Percentiles rank a stretch among this genome's conserved stretches.
phyloP scores from a whole-genome alignment of 2,329 filamentous ascomycete genomes.

The Paraphaeosphaeria minitans region DNA sequence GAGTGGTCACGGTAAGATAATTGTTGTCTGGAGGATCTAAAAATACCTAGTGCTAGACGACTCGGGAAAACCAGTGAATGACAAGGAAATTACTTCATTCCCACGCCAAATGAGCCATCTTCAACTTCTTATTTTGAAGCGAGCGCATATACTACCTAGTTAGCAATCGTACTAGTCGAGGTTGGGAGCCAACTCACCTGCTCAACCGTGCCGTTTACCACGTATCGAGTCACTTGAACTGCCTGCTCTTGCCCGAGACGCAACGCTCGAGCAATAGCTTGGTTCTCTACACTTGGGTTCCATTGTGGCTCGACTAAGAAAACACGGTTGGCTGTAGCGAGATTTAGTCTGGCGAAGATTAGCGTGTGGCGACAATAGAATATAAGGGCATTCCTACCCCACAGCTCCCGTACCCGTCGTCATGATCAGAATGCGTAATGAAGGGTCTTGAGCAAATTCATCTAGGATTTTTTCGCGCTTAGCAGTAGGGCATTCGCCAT shows the following conservation, averaged over 20 bases:
- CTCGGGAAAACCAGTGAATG: background rate
- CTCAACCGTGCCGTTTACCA: slow-evolving; percentile 52
- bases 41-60: background rate
- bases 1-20: background rate
- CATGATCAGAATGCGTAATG: slow-evolving; percentile 55
- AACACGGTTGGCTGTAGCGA: slow-evolving; percentile 55
- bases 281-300: slow-evolving; percentile 60
- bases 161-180: background rate
- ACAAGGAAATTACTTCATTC: background rate
- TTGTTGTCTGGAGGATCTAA: background rate
- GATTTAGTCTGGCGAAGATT: slow-evolving; percentile 49
- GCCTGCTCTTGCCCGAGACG: slow-evolving; percentile 53
- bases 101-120: slow-evolving; percentile 23
- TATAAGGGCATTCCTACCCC: slow-evolving; percentile 46
- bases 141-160: slow-evolving; percentile 40
- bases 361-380: background rate
- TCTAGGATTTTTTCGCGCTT: slow-evolving; percentile 49
- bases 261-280: slow-evolving; percentile 57
- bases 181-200: slow-evolving; percentile 40
- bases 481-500: slow-evolving; percentile 49
- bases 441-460: slow-evolving; percentile 39
- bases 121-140: slow-evolving; percentile 41
- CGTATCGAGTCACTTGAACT: slow-evolving; percentile 55
- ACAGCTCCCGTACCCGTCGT: slow-evolving; percentile 59
- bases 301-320: slow-evolving; percentile 61